A percentile compares a stretch with the other conserved stretches of the same genome.
Evolutionary conservation across 352 stramenopile species (phyloP).

Genomic region (Phytophthora brassicae): DNA sequence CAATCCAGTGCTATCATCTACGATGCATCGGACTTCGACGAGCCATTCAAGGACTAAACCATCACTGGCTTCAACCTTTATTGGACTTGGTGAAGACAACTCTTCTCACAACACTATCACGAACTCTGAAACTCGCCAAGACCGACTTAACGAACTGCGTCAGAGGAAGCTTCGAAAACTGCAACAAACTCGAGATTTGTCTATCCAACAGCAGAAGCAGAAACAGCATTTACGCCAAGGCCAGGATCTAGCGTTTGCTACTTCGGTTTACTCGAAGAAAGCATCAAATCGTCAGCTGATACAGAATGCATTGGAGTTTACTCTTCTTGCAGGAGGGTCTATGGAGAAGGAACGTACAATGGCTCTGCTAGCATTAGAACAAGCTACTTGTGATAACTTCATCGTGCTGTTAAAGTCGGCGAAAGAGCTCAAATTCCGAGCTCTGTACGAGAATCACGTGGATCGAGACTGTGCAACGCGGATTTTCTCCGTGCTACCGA

Average conservation of each 20-base stretch:
- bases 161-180: slow-evolving; percentile 70
- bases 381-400: slow-evolving; percentile 67
- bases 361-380: slow-evolving; percentile 42
- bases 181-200: slow-evolving; percentile 43
- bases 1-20: background rate
- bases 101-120: background rate
- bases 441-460: slow-evolving; percentile 65
- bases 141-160: slow-evolving; percentile 48
- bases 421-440: slow-evolving; percentile 75
- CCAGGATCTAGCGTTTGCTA: slow-evolving; percentile 11
- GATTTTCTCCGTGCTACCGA: slow-evolving; percentile 45
- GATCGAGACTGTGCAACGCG: slow-evolving; percentile 42
- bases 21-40: no score
- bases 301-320: slow-evolving; percentile 83
- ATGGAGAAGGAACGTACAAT: slow-evolving; percentile 56
- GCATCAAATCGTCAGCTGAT: slow-evolving; percentile 73
- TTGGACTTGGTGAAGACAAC: slow-evolving; percentile 11
- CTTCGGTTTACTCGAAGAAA: slow-evolving; percentile 28
- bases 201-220: slow-evolving; percentile 37
- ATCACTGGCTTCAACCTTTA: slow-evolving; percentile 18
- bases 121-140: slow-evolving; percentile 14
- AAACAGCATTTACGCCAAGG: slow-evolving; percentile 19
- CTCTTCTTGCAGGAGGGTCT: slow-evolving; percentile 60
- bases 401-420: slow-evolving; percentile 74
- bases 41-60: background rate